Evolutionary conservation across 2,329 filamentous ascomycete genomes (phyloP), one percentile per base, ranked within the genome.

Genomic region (Neofusicoccum ribis): DNA sequence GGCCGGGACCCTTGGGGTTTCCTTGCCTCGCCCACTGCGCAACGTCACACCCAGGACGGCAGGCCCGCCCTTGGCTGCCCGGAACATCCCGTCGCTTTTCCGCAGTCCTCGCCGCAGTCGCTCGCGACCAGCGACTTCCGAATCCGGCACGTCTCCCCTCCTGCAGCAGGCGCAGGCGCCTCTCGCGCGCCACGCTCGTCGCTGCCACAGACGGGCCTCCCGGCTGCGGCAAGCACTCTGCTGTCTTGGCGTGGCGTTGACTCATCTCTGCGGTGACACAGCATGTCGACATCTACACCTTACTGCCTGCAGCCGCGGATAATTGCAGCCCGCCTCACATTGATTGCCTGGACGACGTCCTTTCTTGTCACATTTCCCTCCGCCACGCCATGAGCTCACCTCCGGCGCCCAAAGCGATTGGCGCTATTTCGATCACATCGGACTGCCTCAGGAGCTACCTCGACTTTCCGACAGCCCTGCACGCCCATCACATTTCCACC

Each of bases 401-500:
- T 14, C 31, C 54, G 37, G 72, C 68, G 9, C 59, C 69, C 17
- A 62, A 69, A 0, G 74, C 79, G 60, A 51, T n/a, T 68, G 66
- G 12, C 70, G 68, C 11, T 80, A 76, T 61, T 67, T 80, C 2
- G 39, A 69, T 3, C 70, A 77, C 65, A 73, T 80, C 58, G 51
- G 67, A 17, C 71, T 80, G 6, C 69, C 72, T 20, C 68, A 71
- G 51, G 66, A 66, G 59, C 56, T 8, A 69, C 41, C 43, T 20
- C 62, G 58, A 36, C 36, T 47, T 7, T 39, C 37, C 62, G 60
- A 68, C 41, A 61, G 67, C n/a, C 37, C 63, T 36, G 59, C 69
- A 47, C 67, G 62, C 68, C 65, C 74, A 83, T 68, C 83, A 83
- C 67, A 81, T 58, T 14, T 76, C 82, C 0, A 77, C 78, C 0